phyloP scores from a whole-genome alignment of 2,329 filamentous ascomycete genomes.

The Dendrostoma leiphaemia region DNA sequence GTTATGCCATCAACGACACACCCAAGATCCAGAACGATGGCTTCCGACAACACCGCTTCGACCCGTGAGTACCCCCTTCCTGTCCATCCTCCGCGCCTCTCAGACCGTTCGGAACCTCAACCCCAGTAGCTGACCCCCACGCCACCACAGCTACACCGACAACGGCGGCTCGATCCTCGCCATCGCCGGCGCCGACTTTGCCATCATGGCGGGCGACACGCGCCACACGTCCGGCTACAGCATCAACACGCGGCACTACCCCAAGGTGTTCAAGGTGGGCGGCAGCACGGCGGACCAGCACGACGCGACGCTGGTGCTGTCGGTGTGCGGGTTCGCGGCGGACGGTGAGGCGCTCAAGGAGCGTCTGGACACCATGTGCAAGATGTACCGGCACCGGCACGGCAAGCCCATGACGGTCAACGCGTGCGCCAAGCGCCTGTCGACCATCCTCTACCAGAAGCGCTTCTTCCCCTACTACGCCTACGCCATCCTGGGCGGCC shows the following conservation, averaged over 20 bases:
- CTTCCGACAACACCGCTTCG: conserved; percentile 77
- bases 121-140: conserved; percentile 10
- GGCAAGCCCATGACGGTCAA: conserved; percentile 94
- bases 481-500: conserved; percentile 85
- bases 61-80: conserved; percentile 65
- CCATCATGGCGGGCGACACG: conserved; percentile 96
- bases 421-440: conserved; percentile 91
- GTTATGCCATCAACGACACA: conserved; percentile 65
- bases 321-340: conserved; percentile 92
- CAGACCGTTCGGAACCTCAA: too few relatives aligned
- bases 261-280: conserved; percentile 97
- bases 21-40: conserved; percentile 54
- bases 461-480: conserved; percentile 99
- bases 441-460: conserved; percentile 94
- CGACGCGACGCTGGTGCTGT: conserved; percentile 83
- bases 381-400: conserved; percentile 98
- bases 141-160: conserved; percentile 77
- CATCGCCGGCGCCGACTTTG: conserved; percentile 90
- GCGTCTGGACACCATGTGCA: conserved; percentile 89
- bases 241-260: conserved; percentile 95
- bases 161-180: conserved; percentile 96
- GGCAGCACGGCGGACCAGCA: conserved; percentile 83
- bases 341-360: conserved; percentile 94
- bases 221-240: conserved; percentile 94
- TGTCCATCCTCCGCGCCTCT: neutral